Evolutionary conservation across 148 eudicot species (phyloP).

Genomic region (Rhododendron griersonianum): DNA sequence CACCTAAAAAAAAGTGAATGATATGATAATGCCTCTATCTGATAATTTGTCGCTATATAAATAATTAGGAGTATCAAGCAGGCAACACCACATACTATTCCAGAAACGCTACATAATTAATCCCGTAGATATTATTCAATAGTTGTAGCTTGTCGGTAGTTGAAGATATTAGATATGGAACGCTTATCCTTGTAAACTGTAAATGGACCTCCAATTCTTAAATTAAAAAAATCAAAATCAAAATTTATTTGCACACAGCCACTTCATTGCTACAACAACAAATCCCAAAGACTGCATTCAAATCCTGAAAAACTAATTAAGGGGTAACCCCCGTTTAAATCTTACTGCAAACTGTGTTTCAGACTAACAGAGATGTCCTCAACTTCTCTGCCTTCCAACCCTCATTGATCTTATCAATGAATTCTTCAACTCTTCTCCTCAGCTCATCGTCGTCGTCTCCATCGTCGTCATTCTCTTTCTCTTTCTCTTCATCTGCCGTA

Average conservation of each 20-base stretch:
- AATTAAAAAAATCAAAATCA: background rate
- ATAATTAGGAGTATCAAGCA: too few relatives aligned
- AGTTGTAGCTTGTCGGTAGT: too few relatives aligned
- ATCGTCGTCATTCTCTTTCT: background rate
- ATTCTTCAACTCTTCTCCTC: conserved; percentile 55
- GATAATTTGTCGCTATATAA: too few relatives aligned
- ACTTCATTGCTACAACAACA: too few relatives aligned
- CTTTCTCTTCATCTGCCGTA: background rate
- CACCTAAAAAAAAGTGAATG: too few relatives aligned
- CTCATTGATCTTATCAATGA: conserved; percentile 54
- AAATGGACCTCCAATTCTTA: background rate
- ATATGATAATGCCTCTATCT: too few relatives aligned
- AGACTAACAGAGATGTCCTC: conserved; percentile 5
- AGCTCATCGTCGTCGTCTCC: conserved; percentile 36
- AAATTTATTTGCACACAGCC: background rate
- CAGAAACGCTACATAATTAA: too few relatives aligned
- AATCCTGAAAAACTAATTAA: background rate
- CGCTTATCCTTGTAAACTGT: background rate
- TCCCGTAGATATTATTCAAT: too few relatives aligned
- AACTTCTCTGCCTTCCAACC: conserved; percentile 65
- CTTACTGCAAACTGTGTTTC: background rate
- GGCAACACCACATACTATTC: too few relatives aligned
- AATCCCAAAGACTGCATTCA: too few relatives aligned
- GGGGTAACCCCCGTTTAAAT: background rate
- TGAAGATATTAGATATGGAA: too few relatives aligned